Conservation (phyloP, 2,329 filamentous ascomycete species). For the Ophiostoma piceae region DNA sequence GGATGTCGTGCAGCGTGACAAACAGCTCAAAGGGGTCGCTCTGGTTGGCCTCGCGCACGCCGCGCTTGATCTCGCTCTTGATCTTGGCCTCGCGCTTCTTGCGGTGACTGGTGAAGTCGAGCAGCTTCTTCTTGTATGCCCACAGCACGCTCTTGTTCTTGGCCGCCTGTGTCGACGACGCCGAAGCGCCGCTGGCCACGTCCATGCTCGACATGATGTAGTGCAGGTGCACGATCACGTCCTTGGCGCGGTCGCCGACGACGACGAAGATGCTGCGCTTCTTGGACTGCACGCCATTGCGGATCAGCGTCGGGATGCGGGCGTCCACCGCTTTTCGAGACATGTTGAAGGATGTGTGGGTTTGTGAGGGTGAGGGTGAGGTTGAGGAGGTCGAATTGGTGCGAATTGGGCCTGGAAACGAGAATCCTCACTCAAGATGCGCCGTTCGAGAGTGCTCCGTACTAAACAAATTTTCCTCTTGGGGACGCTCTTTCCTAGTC, state of each 20-base stretch:
- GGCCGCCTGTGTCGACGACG: slow-evolving; percentile 52
- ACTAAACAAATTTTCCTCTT: slow-evolving; percentile 13
- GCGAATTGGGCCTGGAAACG: neutral
- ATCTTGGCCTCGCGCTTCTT: slow-evolving; percentile 99
- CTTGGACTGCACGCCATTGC: slow-evolving; percentile 89
- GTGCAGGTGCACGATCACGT: slow-evolving; percentile 90
- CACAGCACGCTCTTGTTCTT: slow-evolving; percentile 94
- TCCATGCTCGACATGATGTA: slow-evolving; percentile 79
- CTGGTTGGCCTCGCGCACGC: slow-evolving; percentile 83
- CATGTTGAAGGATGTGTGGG: slow-evolving; percentile 39
- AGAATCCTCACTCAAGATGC: slow-evolving; percentile 10
- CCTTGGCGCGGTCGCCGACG: slow-evolving; percentile 88
- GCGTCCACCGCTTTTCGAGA: slow-evolving; percentile 65
- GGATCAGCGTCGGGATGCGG: slow-evolving; percentile 83
- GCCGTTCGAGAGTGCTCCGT: neutral
- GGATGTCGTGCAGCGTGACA: slow-evolving; percentile 91
- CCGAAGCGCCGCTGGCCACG: slow-evolving; percentile 18
- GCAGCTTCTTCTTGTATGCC: slow-evolving; percentile 94
- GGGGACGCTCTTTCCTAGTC: neutral
- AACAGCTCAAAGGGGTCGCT: slow-evolving; percentile 98
- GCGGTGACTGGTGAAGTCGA: slow-evolving; percentile 91
- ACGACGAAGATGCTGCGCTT: slow-evolving; percentile 98
- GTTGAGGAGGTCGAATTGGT: neutral
- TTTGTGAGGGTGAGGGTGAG: neutral
- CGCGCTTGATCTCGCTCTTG: slow-evolving; percentile 95